These are phyloP conservation scores for Nitzschia putrida DNA, from an alignment of 108 stramenopile species.

Conservation along the genomic window DNA sequence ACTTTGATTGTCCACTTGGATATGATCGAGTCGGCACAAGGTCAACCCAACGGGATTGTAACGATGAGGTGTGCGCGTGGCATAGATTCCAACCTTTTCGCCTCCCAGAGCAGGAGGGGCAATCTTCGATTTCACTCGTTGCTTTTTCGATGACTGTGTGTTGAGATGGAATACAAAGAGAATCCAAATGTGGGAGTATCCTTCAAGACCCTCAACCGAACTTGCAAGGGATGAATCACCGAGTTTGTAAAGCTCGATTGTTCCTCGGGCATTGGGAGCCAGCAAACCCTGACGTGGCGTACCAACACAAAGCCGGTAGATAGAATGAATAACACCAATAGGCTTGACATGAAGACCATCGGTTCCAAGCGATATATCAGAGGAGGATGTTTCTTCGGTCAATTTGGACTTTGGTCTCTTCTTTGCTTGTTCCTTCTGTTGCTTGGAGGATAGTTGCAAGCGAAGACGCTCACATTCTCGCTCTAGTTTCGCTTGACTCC, in stretches of 20 bases:
- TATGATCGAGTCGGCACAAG: slow-evolving; percentile 76
- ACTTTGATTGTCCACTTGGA: slow-evolving; percentile 31
- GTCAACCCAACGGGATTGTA: slow-evolving; percentile 94
- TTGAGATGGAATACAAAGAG: slow-evolving; percentile 97
- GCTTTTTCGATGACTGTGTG: slow-evolving; percentile 60
- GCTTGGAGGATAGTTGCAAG: not conserved
- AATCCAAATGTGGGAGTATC: slow-evolving; percentile 92
- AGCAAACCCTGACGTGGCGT: slow-evolving; percentile 90
- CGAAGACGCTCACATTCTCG: slow-evolving; percentile 7
- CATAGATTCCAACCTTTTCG: slow-evolving; percentile 90
- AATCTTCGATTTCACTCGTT: slow-evolving; percentile 75
- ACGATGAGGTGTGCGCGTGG: slow-evolving; percentile 96
- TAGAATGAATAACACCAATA: slow-evolving; percentile 70
- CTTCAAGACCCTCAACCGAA: slow-evolving; percentile 62
- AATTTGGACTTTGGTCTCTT: not conserved
- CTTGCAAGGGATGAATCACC: slow-evolving; percentile 40
- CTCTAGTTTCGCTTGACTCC: slow-evolving; percentile 2
- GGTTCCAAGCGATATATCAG: not conserved
- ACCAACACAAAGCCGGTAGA: slow-evolving; percentile 86
- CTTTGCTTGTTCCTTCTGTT: not conserved
- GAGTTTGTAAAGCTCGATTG: slow-evolving; percentile 56
- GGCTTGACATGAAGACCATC: slow-evolving; percentile 44
- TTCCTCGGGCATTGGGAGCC: slow-evolving; percentile 72
- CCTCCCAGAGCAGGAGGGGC: slow-evolving; percentile 85
- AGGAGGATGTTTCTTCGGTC: not conserved